Percentiles rank a stretch among this genome's conserved stretches.
phyloP scores from a whole-genome alignment of 176 grass and related monocot genomes.

The Aegilops bicornis region DNA sequence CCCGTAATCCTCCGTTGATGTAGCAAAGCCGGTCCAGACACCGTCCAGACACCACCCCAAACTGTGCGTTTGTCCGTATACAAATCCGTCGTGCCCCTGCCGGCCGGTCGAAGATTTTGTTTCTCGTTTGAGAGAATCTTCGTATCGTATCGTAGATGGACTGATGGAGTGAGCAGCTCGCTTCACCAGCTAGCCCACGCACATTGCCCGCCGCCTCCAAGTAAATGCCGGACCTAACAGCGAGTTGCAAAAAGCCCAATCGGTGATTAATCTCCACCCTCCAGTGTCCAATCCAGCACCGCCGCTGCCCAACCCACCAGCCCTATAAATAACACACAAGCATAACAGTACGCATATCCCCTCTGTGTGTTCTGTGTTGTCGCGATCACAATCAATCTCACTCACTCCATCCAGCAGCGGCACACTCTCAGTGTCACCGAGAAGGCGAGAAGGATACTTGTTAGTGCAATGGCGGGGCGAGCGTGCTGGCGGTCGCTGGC shows the following conservation, averaged over 20 bases:
- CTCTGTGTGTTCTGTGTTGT: neutral
- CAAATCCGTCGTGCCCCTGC: no score
- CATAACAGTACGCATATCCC: neutral
- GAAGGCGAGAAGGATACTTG: neutral
- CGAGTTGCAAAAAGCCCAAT: neutral
- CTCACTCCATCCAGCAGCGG: neutral
- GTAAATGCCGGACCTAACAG: constrained; percentile 7
- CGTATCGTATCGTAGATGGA: no score
- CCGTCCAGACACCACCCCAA: no score
- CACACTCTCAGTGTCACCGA: neutral
- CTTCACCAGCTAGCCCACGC: neutral
- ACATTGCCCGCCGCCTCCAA: neutral
- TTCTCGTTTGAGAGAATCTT: no score
- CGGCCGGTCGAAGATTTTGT: no score
- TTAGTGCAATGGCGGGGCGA: neutral
- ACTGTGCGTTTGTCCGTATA: no score
- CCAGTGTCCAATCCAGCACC: neutral
- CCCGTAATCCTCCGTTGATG: no score
- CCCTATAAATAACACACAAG: constrained; percentile 24
- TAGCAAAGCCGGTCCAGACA: no score
- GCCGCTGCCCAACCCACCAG: neutral
- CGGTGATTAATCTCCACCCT: constrained; percentile 11
- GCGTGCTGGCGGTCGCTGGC: neutral
- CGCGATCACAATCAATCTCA: neutral
- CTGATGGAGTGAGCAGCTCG: no score